A percentile compares a stretch with the other conserved stretches of the same genome.
Evolutionary conservation across 1,284 basidiomycete genomes (phyloP).

Genomic region (Grifola frondosa): DNA sequence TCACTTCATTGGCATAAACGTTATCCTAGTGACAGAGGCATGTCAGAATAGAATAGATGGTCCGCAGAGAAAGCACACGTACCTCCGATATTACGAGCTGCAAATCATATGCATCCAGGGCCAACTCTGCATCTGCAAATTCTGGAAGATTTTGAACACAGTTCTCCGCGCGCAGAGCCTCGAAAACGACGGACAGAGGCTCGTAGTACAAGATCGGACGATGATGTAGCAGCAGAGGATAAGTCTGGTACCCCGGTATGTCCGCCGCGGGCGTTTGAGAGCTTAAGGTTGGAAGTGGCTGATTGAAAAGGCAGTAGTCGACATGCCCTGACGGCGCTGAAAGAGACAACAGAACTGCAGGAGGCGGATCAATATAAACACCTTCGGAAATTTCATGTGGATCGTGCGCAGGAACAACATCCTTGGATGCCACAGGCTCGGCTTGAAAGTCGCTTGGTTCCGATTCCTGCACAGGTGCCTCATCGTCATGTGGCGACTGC

Average conservation of each 20-base stretch:
- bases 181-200: conserved; percentile 63
- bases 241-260: too few relatives aligned
- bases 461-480: too few relatives aligned
- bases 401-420: conserved; percentile 39
- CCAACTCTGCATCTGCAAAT: conserved; percentile 57
- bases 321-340: conserved; percentile 38
- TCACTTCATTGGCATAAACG: conserved; percentile 66
- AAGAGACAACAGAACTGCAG: conserved; percentile 61
- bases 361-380: conserved; percentile 74
- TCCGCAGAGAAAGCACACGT: conserved; percentile 12
- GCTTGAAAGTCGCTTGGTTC: conserved; percentile 16
- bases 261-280: too few relatives aligned
- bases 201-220: conserved; percentile 73
- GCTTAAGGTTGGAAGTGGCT: conserved; percentile 34
- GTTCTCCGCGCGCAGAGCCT: conserved; percentile 63
- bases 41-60: neutral
- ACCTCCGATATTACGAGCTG: conserved; percentile 67
- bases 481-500: too few relatives aligned
- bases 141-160: conserved; percentile 45
- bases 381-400: conserved; percentile 70
- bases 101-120: conserved; percentile 67
- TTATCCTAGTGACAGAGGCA: conserved; percentile 60
- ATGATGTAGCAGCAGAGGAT: conserved; percentile 51
- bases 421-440: conserved; percentile 8
- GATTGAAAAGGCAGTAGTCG: conserved; percentile 61